Conservation (phyloP, 2,329 filamentous ascomycete species). For the Chaetomium olivaceum region DNA sequence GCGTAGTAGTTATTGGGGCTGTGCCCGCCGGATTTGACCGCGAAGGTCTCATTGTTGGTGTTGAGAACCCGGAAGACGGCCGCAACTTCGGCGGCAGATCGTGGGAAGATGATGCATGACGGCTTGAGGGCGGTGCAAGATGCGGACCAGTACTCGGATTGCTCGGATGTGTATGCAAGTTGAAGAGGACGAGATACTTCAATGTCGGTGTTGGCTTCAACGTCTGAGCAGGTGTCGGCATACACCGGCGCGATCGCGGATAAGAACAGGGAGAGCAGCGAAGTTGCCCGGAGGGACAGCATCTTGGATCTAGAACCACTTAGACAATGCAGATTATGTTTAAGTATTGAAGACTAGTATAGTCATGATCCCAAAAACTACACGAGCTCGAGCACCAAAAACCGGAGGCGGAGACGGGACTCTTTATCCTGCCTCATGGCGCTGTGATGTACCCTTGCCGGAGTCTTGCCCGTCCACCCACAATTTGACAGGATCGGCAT, state of each 20-base stretch:
- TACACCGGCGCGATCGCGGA: conserved; percentile 1
- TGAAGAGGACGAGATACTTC: conserved; percentile 21
- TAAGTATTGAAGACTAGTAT: background rate
- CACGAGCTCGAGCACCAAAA: background rate
- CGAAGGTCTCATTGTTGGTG: conserved; percentile 43
- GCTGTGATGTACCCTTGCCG: background rate
- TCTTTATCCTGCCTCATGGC: background rate
- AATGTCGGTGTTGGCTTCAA: conserved; percentile 23
- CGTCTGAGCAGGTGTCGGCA: conserved; percentile 25
- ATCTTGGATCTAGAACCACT: conserved; percentile 1
- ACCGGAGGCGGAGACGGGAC: background rate
- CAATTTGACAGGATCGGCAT: background rate
- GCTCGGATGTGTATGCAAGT: conserved; percentile 23
- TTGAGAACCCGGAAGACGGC: conserved; percentile 25
- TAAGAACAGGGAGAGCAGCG: conserved; percentile 5
- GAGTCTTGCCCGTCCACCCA: background rate
- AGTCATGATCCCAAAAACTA: background rate
- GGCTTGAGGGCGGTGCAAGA: conserved; percentile 29
- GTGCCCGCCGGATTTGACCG: conserved; percentile 59
- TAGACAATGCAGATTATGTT: no score
- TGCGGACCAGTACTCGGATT: conserved; percentile 31
- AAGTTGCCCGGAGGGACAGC: conserved; percentile 1
- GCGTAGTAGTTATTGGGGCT: conserved; percentile 56
- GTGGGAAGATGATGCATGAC: conserved; percentile 30
- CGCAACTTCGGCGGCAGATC: conserved; percentile 27